Evolutionary conservation across 148 eudicot genomes (phyloP), one percentile per base, ranked within the genome.

Genomic region (Fagopyrum homotropicum): DNA sequence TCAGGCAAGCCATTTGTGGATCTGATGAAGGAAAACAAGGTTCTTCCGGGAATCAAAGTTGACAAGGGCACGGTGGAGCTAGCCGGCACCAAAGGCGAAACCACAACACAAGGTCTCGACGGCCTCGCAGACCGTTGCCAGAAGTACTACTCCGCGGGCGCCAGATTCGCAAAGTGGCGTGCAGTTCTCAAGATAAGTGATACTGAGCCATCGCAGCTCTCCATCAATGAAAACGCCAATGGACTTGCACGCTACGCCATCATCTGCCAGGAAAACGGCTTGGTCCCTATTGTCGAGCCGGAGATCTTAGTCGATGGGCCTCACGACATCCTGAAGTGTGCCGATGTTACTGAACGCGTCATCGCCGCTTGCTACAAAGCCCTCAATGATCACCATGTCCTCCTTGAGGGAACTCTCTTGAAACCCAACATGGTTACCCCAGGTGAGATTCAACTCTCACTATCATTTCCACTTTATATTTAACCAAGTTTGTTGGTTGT

Each of bases 381-480:
- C 35, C 88, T 92, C 17, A 92, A 92, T 7, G 97, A 92, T 80
- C 96, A 92, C 87, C 89, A 92, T 9, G 97, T 92, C 56, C 86
- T 92, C 48, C 89, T 93, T 0, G 98, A 93, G 84, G 98, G 97
- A 4, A 87, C 97, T 45, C 78, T 92, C 5, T 81, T 92, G 85
- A 92, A 92, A 78, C 97, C 97, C 64, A 92, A 92, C 90, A 92
- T 92, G 97, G 95, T 92, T 8, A 92, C 97, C 70, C 97, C 92
- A 0, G 97, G 97, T 2, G 50, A 47, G 43, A 69, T 35, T 35
- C 40, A 35, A 35, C 0, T 35, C 40, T 1, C 40, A 35, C 2
- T 35, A 35, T 35, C 40, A 35, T 35, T 35, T 35, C 40, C 26
- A 22, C 26, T 22, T 22, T 22, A 22, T 22, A 22, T 22, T 22